Conservation (phyloP, 2,329 filamentous ascomycete genomes). For the Pezicula neosporulosa region DNA sequence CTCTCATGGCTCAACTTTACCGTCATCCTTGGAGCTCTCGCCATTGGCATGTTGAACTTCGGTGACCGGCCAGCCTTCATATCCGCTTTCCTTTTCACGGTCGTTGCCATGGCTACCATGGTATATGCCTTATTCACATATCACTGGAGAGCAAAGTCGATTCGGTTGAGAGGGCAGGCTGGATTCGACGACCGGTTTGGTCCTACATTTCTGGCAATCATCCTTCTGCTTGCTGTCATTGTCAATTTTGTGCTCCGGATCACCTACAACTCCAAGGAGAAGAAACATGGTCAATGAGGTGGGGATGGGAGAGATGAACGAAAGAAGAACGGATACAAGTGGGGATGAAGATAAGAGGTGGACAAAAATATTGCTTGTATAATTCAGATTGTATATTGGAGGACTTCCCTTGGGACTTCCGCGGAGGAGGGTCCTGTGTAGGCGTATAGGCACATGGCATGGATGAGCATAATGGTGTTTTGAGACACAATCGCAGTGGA, state of each 20-base stretch:
- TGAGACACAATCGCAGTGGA: neutral
- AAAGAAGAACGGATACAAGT: neutral
- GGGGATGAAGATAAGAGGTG: neutral
- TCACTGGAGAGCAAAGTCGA: slow-evolving; percentile 94
- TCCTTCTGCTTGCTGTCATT: slow-evolving; percentile 82
- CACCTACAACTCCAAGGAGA: slow-evolving; percentile 32
- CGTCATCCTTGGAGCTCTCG: slow-evolving; percentile 93
- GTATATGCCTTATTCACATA: slow-evolving; percentile 92
- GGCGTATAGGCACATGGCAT: neutral
- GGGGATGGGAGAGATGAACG: neutral
- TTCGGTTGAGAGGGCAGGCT: slow-evolving; percentile 84
- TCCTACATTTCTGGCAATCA: slow-evolving; percentile 84
- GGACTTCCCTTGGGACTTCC: too few species aligned
- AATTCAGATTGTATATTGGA: neutral
- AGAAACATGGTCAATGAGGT: neutral
- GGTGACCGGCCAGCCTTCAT: slow-evolving; percentile 93
- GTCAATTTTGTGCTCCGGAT: slow-evolving; percentile 92
- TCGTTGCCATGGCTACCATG: slow-evolving; percentile 94
- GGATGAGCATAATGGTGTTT: neutral
- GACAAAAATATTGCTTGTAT: neutral
- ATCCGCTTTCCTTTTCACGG: slow-evolving; percentile 87
- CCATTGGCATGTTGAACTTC: slow-evolving; percentile 97
- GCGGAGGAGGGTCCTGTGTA: neutral
- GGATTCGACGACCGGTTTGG: slow-evolving; percentile 97
- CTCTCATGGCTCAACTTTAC: slow-evolving; percentile 99